Conservation (phyloP, 2,329 filamentous ascomycete species). For the Sarocladium oryzae region DNA sequence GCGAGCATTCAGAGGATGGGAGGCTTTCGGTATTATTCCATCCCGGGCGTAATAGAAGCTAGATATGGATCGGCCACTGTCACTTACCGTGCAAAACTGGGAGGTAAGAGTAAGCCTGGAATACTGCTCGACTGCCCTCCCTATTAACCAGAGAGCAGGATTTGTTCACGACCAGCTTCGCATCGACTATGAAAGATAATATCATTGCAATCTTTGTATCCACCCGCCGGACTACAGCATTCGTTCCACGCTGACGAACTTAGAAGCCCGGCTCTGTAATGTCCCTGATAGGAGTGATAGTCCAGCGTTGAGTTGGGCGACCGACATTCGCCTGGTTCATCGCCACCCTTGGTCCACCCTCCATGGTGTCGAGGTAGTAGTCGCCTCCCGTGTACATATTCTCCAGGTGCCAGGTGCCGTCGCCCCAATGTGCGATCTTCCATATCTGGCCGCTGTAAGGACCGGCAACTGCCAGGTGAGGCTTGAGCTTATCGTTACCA, state of each 20-base stretch:
- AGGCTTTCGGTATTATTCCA: conserved; percentile 29
- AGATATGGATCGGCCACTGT: conserved; percentile 32
- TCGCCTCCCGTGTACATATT: background rate
- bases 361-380: conserved; percentile 2
- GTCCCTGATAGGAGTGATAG: conserved; percentile 4
- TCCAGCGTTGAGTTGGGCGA: conserved; percentile 1
- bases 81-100: conserved; percentile 30
- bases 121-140: too few relatives aligned
- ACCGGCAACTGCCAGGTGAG: background rate
- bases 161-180: conserved; percentile 30
- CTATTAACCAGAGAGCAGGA: conserved; percentile 17
- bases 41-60: conserved; percentile 30
- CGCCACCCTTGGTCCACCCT: conserved; percentile 3
- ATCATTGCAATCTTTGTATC: background rate
- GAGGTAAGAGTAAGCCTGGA: conserved; percentile 24
- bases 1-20: conserved; percentile 28
- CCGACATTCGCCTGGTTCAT: conserved; percentile 7
- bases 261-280: conserved; percentile 5
- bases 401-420: conserved; percentile 7
- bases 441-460: background rate
- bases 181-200: conserved; percentile 24
- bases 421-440: conserved; percentile 5
- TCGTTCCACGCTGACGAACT: background rate
- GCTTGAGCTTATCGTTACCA: conserved; percentile 3
- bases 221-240: background rate